phyloP scores from a whole-genome alignment of 495 filamentous ascomycete genomes.

The Apiosordaria backusii region DNA sequence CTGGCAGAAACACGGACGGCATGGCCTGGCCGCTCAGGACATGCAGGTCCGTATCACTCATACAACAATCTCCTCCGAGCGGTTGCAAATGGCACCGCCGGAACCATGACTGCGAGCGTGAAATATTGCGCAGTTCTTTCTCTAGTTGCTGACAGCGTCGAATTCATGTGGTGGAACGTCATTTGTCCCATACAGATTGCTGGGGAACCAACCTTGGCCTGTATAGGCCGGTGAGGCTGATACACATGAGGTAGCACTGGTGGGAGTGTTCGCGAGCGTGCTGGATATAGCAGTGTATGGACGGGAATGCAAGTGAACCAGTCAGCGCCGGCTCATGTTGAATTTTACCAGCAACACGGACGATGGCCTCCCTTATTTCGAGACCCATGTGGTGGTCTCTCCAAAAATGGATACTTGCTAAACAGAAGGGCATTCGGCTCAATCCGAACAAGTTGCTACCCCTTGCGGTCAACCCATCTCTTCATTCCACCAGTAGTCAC shows the following conservation, averaged over 20 bases:
- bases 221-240: background rate
- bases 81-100: background rate
- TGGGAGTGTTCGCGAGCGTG: background rate
- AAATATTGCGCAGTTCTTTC: background rate
- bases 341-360: background rate
- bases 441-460: constrained; percentile 1
- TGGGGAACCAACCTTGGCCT: background rate
- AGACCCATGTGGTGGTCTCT: background rate
- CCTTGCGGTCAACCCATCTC: background rate
- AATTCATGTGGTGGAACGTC: background rate
- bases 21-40: background rate
- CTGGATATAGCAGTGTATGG: background rate
- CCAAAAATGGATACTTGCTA: background rate
- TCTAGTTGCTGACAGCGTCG: background rate
- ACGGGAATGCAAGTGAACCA: background rate
- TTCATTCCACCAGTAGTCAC: background rate
- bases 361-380: background rate
- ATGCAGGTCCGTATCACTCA: constrained; percentile 4
- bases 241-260: background rate
- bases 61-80: background rate
- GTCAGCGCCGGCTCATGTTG: background rate
- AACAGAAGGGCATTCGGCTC: background rate
- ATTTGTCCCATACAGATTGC: background rate
- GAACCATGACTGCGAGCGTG: background rate
- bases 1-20: background rate